These are phyloP conservation scores for Pythium rishiriense DNA, from an alignment of 352 stramenopile species.

Conservation along the genomic window DNA sequence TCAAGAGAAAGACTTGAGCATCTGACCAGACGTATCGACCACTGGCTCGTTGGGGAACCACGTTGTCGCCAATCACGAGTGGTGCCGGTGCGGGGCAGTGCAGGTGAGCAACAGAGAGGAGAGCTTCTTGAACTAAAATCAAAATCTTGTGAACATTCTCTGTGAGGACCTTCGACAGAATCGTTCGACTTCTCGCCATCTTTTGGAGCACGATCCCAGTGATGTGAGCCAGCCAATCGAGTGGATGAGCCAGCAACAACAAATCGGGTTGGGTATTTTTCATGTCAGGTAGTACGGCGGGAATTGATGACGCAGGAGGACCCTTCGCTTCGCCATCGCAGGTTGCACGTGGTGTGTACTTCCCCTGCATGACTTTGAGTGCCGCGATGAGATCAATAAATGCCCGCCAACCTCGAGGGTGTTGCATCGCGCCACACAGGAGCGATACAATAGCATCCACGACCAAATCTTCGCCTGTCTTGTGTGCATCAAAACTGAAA, in stretches of 20 bases:
- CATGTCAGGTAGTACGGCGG: slow-evolving; percentile 19
- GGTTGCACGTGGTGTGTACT: slow-evolving; percentile 36
- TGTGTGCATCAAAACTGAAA: slow-evolving; percentile 65
- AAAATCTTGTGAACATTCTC: slow-evolving; percentile 83
- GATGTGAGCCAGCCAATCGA: slow-evolving; percentile 71
- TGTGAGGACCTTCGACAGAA: slow-evolving; percentile 65
- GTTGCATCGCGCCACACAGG: slow-evolving; percentile 70
- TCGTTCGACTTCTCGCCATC: slow-evolving; percentile 73
- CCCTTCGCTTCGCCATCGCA: not conserved
- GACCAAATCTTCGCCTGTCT: slow-evolving; percentile 80
- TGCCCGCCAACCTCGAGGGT: slow-evolving; percentile 55
- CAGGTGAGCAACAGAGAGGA: slow-evolving; percentile 41
- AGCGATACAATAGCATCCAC: slow-evolving; percentile 85
- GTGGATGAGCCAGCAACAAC: slow-evolving; percentile 32
- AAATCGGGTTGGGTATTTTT: slow-evolving; percentile 1
- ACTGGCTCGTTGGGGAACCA: slow-evolving; percentile 14
- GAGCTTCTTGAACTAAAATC: slow-evolving; percentile 63
- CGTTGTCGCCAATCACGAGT: too few relatives aligned
- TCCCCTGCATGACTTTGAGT: slow-evolving; percentile 60
- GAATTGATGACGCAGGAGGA: slow-evolving; percentile 14
- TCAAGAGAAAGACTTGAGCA: slow-evolving; percentile 68
- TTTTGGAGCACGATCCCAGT: slow-evolving; percentile 74
- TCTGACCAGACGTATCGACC: slow-evolving; percentile 47
- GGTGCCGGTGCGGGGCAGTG: slow-evolving; percentile 5
- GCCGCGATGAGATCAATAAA: slow-evolving; percentile 69